Percentiles rank a stretch among this genome's conserved stretches.
Evolutionary conservation across 257 asterid genomes (phyloP).

Genomic region (Fraxinus quadrangulata): DNA sequence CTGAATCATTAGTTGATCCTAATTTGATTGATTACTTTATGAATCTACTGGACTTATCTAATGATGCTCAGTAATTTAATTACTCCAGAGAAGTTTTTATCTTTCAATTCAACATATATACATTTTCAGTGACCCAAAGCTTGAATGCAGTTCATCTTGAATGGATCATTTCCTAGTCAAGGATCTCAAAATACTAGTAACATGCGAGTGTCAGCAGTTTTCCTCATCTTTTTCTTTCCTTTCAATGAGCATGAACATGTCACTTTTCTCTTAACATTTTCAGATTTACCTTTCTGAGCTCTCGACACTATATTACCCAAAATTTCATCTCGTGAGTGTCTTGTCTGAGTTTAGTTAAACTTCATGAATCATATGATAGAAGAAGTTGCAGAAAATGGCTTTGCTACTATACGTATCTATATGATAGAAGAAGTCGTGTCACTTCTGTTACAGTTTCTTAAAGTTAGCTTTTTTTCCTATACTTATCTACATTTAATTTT

Average conservation of each 20-base stretch:
- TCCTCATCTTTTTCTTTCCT: background rate
- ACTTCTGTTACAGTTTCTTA: background rate
- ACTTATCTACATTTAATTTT: background rate
- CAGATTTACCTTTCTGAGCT: background rate
- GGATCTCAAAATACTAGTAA: background rate
- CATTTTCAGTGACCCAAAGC: background rate
- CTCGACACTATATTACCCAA: background rate
- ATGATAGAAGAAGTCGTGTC: too few relatives aligned
- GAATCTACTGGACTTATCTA: background rate
- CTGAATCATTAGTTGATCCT: background rate
- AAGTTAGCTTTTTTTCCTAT: background rate
- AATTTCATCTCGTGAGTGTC: background rate
- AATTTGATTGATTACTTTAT: background rate
- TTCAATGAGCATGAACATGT: background rate
- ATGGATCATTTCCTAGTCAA: background rate
- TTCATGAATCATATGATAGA: background rate
- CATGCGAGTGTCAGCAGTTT: background rate
- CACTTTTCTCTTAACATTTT: background rate
- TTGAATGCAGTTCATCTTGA: background rate
- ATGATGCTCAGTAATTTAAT: background rate
- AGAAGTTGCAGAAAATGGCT: background rate
- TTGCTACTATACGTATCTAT: background rate
- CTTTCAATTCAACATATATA: background rate
- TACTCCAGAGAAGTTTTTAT: background rate
- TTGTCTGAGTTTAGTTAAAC: background rate